A percentile compares a stretch with the other conserved stretches of the same genome.
Evolutionary conservation across 495 filamentous ascomycete species (phyloP).

Genomic region (Apiosordaria backusii): DNA sequence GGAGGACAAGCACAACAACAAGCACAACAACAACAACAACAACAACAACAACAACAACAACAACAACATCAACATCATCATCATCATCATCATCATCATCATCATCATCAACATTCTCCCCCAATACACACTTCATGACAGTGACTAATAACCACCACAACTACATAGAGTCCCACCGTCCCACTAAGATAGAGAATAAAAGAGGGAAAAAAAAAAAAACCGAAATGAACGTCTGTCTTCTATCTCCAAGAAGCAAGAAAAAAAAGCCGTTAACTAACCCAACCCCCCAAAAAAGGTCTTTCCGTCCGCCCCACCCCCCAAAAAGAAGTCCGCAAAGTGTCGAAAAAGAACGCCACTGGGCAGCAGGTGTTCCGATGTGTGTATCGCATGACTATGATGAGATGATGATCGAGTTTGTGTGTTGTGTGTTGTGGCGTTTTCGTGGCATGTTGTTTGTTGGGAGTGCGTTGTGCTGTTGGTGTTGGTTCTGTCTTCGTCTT

Average conservation of each 20-base stretch:
- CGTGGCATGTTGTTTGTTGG: background rate
- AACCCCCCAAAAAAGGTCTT: background rate
- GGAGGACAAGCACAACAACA: too few species aligned
- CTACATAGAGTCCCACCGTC: background rate
- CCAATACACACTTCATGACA: too few species aligned
- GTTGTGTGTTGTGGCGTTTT: background rate
- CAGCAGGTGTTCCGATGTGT: background rate
- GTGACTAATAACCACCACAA: background rate
- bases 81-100: too few species aligned
- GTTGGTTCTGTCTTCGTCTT: background rate
- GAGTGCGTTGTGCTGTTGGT: background rate
- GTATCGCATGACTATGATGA: background rate
- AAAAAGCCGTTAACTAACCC: background rate
- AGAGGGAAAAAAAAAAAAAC: background rate
- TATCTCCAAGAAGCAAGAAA: background rate
- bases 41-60: too few species aligned
- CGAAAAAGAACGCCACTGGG: too few species aligned
- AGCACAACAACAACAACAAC: too few species aligned
- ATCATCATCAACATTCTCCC: too few species aligned
- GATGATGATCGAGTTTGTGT: background rate
- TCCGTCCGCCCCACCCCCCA: background rate
- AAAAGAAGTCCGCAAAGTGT: background rate
- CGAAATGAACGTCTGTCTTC: background rate
- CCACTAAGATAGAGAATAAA: background rate
- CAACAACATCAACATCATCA: too few species aligned